Conservation (phyloP, 495 filamentous ascomycete genomes). For the Polyplosphaeria fusca region DNA sequence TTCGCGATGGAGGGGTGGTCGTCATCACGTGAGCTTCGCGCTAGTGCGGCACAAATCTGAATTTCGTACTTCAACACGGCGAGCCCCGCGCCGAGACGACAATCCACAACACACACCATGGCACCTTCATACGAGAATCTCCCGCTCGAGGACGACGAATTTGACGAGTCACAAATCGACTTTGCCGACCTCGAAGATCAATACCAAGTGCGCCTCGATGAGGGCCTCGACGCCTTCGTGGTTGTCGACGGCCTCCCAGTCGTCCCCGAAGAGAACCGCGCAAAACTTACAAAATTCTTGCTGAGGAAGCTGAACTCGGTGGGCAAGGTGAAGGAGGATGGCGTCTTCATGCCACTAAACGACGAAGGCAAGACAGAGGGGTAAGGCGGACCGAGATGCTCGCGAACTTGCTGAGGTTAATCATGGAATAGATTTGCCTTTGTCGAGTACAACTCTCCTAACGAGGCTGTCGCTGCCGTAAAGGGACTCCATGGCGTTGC, state of each 20-base stretch:
- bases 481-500: slow-evolving; percentile 77
- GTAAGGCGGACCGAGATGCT: slow-evolving; percentile 48
- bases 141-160: slow-evolving; percentile 69
- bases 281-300: slow-evolving; percentile 91
- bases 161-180: slow-evolving; percentile 87
- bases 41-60: slow-evolving; percentile 17
- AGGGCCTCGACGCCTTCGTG: slow-evolving; percentile 92
- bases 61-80: slow-evolving; percentile 4
- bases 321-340: slow-evolving; percentile 79
- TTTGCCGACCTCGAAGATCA: slow-evolving; percentile 89
- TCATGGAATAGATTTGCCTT: slow-evolving; percentile 56
- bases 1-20: background rate
- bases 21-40: background rate
- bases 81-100: slow-evolving; percentile 1
- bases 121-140: slow-evolving; percentile 70
- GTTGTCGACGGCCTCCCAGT: slow-evolving; percentile 89
- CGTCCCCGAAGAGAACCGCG: slow-evolving; percentile 76
- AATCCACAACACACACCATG: slow-evolving; percentile 46
- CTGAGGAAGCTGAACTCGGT: slow-evolving; percentile 82
- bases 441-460: slow-evolving; percentile 90
- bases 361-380: slow-evolving; percentile 77
- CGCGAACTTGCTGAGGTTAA: slow-evolving; percentile 1
- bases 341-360: slow-evolving; percentile 87
- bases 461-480: slow-evolving; percentile 82
- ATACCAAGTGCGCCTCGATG: slow-evolving; percentile 91